phyloP scores from a whole-genome alignment of 2,329 filamentous ascomycete species.

The Venturia oleaginea region DNA sequence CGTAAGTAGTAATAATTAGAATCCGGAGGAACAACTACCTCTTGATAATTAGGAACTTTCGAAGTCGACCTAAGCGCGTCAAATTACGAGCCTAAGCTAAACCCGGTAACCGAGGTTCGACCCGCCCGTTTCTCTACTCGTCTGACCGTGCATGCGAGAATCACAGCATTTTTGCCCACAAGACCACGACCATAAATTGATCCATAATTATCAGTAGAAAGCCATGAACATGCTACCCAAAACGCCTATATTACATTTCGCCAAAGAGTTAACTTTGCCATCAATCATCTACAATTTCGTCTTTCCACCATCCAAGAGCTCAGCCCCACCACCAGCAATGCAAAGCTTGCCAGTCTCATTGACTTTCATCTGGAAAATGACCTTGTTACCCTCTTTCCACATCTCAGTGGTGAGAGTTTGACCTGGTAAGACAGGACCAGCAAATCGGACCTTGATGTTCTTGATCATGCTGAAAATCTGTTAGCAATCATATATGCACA shows the following conservation, averaged over 20 bases:
- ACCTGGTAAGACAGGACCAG: slow-evolving; percentile 74
- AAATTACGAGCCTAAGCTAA: no score
- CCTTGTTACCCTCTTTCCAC: slow-evolving; percentile 76
- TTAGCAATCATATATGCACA: background rate
- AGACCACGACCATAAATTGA: no score
- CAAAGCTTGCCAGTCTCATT: slow-evolving; percentile 89
- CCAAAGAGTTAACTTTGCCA: background rate
- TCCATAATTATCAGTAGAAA: no score
- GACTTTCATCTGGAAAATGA: slow-evolving; percentile 80
- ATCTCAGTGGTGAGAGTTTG: slow-evolving; percentile 87
- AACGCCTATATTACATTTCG: background rate
- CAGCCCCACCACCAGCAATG: slow-evolving; percentile 71
- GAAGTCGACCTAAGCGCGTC: no score
- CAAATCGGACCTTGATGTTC: slow-evolving; percentile 90
- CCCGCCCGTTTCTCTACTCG: no score
- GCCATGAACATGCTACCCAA: background rate
- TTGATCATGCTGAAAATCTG: slow-evolving; percentile 56
- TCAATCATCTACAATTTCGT: slow-evolving; percentile 7
- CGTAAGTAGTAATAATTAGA: no score
- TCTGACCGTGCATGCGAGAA: no score
- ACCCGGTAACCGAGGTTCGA: no score
- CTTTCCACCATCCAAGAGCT: slow-evolving; percentile 50
- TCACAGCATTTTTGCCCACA: no score
- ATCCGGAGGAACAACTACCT: no score
- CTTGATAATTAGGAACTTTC: no score